These are phyloP conservation scores for Penicillium arizonense DNA, from an alignment of 495 filamentous ascomycete genomes.

Conservation along the genomic window DNA sequence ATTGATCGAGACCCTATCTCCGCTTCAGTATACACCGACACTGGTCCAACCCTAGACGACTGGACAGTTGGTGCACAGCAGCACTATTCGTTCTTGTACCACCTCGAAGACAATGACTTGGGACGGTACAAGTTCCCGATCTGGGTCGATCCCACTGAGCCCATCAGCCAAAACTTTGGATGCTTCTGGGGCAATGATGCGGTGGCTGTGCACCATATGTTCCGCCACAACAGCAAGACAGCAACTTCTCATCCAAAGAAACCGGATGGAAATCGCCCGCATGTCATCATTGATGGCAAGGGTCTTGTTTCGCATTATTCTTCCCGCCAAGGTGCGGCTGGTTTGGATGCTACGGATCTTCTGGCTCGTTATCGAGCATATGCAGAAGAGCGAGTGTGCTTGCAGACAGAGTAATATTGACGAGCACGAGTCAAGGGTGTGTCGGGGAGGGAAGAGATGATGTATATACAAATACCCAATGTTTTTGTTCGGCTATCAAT, in stretches of 20 bases:
- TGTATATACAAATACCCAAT: slow-evolving; percentile 6
- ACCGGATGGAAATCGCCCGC: slow-evolving; percentile 8
- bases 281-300: slow-evolving; percentile 51
- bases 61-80: slow-evolving; percentile 54
- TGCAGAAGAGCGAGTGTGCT: slow-evolving; percentile 49
- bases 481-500: background rate
- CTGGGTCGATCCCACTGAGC: slow-evolving; percentile 44
- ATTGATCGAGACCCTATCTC: slow-evolving; percentile 30
- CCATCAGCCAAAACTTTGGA: slow-evolving; percentile 46
- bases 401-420: slow-evolving; percentile 3
- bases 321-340: slow-evolving; percentile 30
- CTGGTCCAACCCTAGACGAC: slow-evolving; percentile 34
- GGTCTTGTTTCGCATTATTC: slow-evolving; percentile 51
- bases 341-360: slow-evolving; percentile 49
- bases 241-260: background rate
- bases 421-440: background rate
- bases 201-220: slow-evolving; percentile 8
- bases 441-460: background rate
- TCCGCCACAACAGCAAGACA: slow-evolving; percentile 8
- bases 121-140: slow-evolving; percentile 51
- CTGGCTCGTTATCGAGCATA: slow-evolving; percentile 51
- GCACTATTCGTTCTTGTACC: slow-evolving; percentile 54
- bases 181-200: slow-evolving; percentile 48
- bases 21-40: slow-evolving; percentile 27
- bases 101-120: slow-evolving; percentile 45